Evolutionary conservation across 164 flowering plant species (phyloP), one percentile per base, ranked within the genome.

Genomic region (Vitis cinerea): DNA sequence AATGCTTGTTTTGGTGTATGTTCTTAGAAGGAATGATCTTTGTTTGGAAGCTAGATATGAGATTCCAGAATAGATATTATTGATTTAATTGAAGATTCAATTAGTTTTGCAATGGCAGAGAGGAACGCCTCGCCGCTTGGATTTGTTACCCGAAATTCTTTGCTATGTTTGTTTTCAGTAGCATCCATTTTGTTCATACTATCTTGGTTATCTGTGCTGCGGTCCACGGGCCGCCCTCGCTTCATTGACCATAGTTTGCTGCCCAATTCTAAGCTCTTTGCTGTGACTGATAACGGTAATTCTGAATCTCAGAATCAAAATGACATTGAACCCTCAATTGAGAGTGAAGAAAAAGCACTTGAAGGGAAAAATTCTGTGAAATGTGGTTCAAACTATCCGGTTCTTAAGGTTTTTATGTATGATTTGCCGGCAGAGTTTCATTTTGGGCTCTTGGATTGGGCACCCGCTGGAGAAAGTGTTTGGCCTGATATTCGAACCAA

Each of bases 351-450:
- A 51, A 75, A 64, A n/a, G 27, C 56, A 44, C 1, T 31, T 50
- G 59, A 52, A 71, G 37, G 19, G 47, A 19, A 60, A 60, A 29
- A 48, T 50, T 65, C 53, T 31, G 14, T 37, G 27, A 72, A 30
- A 19, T 82, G 82, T 52, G 51, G 60, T 48, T 56, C 66, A 6
- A 65, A 50, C 2, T 57, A 71, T n/a, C 69, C 71, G 14, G 62
- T 64, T 17, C 82, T 94, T 48, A 92, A 87, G 75, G 94, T 95
- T 59, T 95, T 78, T 75, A 95, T 95, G 99, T 95, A 95, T 81
- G 97, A 95, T 72, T 83, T 95, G 66, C 87, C 94, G n/a, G 76
- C 96, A 4, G 89, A 87, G 71, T 95, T 94, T 71, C 99, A 94
- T 74, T 92, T 94, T 67, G 92, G 74, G 61, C 80, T 95, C 8